phyloP scores from a whole-genome alignment of 1,284 basidiomycete species.

The Ustilago xerochloae region DNA sequence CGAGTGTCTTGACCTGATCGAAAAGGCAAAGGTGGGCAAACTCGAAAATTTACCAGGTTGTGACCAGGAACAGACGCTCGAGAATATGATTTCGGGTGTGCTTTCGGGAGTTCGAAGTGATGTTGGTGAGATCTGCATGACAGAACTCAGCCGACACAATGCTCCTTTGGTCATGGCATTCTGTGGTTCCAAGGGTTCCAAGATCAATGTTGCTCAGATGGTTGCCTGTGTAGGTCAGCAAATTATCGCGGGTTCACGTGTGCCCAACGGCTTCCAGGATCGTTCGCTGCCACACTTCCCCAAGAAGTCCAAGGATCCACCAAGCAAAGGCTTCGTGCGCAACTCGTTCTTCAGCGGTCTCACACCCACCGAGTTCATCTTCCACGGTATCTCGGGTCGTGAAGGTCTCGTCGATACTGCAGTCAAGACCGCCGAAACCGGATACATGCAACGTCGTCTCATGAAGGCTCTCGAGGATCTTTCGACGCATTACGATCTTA shows the following conservation, averaged over 20 bases:
- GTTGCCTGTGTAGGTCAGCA: constrained; percentile 99
- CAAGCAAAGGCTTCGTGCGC: constrained; percentile 96
- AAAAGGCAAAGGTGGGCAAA: constrained; percentile 88
- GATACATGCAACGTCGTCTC: constrained; percentile 97
- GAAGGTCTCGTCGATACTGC: constrained; percentile 99
- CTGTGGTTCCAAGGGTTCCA: constrained; percentile 97
- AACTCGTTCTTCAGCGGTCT: constrained; percentile 95
- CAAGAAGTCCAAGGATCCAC: constrained; percentile 96
- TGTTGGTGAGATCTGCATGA: constrained; percentile 98
- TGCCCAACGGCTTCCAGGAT: constrained; percentile 99
- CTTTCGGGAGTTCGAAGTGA: constrained; percentile 94
- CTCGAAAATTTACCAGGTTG: constrained; percentile 96
- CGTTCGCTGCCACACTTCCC: constrained; percentile 97
- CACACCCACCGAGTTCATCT: constrained; percentile 95
- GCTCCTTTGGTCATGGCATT: constrained; percentile 99
- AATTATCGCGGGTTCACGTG: constrained; percentile 97
- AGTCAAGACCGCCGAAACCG: constrained; percentile 99
- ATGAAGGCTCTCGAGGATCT: constrained; percentile 99
- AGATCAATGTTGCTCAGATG: constrained; percentile 99
- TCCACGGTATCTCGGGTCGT: constrained; percentile 98
- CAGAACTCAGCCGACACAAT: constrained; percentile 93
- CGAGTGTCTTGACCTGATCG: constrained; percentile 87
- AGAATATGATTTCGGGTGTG: constrained; percentile 92
- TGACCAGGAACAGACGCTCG: constrained; percentile 95
- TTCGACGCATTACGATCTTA: constrained; percentile 94